These are phyloP conservation scores for Catunica adiposa DNA, from an alignment of 2,329 filamentous ascomycete species.

Conservation along the genomic window DNA sequence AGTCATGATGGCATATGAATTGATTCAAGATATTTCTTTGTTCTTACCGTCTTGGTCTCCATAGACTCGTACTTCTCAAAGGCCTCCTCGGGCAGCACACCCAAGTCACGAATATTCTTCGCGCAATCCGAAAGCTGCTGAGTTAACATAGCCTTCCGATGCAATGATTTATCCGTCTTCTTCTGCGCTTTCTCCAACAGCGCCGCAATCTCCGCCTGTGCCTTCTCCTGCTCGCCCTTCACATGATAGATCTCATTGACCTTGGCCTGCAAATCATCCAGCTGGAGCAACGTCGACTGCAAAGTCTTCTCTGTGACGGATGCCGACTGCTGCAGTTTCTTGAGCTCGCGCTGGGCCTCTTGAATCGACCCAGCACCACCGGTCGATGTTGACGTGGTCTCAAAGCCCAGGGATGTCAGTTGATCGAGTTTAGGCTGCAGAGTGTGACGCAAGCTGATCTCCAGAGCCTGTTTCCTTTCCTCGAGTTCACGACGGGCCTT, in stretches of 20 bases:
- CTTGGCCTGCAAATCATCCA: constrained; percentile 36
- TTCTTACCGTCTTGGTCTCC: constrained; percentile 54
- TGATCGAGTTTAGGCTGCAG: constrained; percentile 76
- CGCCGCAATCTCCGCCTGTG: constrained; percentile 58
- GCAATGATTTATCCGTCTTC: constrained; percentile 78
- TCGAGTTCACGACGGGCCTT: constrained; percentile 61
- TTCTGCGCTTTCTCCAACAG: constrained; percentile 77
- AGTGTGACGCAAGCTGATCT: constrained; percentile 79
- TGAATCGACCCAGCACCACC: constrained; percentile 41
- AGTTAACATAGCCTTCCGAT: constrained; percentile 66
- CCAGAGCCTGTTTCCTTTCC: constrained; percentile 62
- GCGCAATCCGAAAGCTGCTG: constrained; percentile 65
- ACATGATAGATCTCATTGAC: constrained; percentile 38
- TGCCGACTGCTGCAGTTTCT: constrained; percentile 55
- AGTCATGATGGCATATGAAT: background rate
- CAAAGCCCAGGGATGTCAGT: constrained; percentile 59
- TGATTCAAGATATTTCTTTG: background rate
- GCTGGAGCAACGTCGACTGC: constrained; percentile 54
- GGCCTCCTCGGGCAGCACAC: constrained; percentile 83
- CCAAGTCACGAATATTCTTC: constrained; percentile 80
- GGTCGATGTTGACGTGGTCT: constrained; percentile 29
- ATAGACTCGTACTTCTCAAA: constrained; percentile 81
- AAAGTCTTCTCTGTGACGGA: constrained; percentile 52
- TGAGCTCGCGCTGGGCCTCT: constrained; percentile 66
- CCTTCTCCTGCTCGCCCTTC: constrained; percentile 48